A percentile compares a stretch with the other conserved stretches of the same genome.
These are phyloP conservation scores for Leucaena leucocephala DNA, from an alignment of 306 rosid genomes.

Conservation along the genomic window DNA sequence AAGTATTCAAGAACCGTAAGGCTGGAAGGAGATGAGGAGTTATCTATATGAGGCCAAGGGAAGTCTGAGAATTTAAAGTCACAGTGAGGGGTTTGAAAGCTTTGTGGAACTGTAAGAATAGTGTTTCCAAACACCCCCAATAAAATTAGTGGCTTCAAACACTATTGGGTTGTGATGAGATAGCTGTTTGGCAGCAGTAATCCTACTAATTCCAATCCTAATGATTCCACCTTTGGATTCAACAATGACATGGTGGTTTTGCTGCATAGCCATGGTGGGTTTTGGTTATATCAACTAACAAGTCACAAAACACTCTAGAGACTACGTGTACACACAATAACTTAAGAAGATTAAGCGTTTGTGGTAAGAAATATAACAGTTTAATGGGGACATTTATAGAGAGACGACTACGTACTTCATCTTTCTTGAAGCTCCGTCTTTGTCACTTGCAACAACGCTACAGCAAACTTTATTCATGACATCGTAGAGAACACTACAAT, in stretches of 20 bases:
- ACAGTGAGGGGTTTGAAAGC: constrained; percentile 62
- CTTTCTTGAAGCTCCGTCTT: neutral
- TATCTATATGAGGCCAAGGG: constrained; percentile 60
- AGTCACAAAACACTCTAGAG: no score
- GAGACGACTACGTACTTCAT: no score
- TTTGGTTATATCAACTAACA: no score
- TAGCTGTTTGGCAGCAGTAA: constrained; percentile 70
- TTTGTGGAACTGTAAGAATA: constrained; percentile 55
- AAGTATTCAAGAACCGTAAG: constrained; percentile 55
- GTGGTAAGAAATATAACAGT: no score
- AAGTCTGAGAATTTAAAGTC: constrained; percentile 66
- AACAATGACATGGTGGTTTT: constrained; percentile 13
- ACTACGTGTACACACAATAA: no score
- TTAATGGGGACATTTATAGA: no score
- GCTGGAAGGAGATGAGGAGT: constrained; percentile 52
- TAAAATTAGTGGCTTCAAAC: constrained; percentile 57
- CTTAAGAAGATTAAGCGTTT: no score
- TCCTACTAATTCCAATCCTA: constrained; percentile 74
- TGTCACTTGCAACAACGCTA: neutral
- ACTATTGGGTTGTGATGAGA: constrained; percentile 48
- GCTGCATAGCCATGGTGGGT: constrained; percentile 5
- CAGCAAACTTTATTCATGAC: neutral
- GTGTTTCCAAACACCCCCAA: constrained; percentile 80
- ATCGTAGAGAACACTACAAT: neutral
- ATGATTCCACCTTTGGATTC: constrained; percentile 55